Evolutionary conservation across 805 yeast species (phyloP).

Genomic region (Priceomyces medius): DNA sequence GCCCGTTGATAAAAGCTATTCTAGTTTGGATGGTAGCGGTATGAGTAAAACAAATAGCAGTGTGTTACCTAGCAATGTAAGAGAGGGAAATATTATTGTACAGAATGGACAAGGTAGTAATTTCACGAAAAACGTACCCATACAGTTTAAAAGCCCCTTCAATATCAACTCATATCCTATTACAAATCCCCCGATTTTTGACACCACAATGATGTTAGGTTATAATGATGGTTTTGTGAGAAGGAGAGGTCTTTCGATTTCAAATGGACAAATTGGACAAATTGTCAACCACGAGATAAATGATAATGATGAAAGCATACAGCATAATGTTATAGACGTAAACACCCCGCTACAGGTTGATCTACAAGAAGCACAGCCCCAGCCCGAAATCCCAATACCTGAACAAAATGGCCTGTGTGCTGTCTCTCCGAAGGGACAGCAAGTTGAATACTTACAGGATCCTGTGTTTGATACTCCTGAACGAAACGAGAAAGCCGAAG

Average conservation of each 20-base stretch:
- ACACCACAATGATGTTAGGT: conserved; percentile 40
- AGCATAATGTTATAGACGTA: not conserved
- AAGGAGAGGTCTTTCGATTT: conserved; percentile 72
- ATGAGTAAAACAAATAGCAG: too few species aligned
- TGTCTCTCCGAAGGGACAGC: not conserved
- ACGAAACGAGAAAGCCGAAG: not conserved
- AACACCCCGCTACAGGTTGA: not conserved
- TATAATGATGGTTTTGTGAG: conserved; percentile 34
- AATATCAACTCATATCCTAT: conserved; percentile 41
- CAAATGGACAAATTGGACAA: conserved; percentile 84
- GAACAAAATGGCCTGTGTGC: not conserved
- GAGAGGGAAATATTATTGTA: too few species aligned
- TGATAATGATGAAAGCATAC: not conserved
- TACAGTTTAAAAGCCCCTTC: conserved; percentile 36
- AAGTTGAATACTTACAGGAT: not conserved
- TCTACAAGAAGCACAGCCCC: not conserved
- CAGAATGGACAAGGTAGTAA: not conserved
- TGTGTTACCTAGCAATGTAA: too few species aligned
- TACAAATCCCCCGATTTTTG: conserved; percentile 48
- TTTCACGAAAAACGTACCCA: not conserved
- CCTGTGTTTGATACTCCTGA: not conserved
- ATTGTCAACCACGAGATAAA: conserved; percentile 45
- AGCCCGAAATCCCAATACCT: not conserved
- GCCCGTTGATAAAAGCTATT: too few species aligned
- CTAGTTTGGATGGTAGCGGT: too few species aligned